These are phyloP conservation scores for Pulveroboletus sp. DNA, from an alignment of 768 basidiomycete species.

Conservation along the genomic window DNA sequence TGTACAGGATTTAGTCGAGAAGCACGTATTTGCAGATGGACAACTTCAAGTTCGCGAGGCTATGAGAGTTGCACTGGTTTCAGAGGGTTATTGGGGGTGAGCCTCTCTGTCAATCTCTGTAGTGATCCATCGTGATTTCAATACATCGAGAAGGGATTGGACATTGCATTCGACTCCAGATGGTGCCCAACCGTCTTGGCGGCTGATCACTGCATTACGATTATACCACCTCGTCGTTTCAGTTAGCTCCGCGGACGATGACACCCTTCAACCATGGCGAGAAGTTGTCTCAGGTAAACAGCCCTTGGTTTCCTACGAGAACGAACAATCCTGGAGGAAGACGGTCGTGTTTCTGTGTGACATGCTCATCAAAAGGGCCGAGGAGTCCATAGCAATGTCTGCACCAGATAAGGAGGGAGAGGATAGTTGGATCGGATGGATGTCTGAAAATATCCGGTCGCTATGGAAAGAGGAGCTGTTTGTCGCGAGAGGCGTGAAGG, in stretches of 20 bases:
- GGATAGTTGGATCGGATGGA: slow-evolving; percentile 32
- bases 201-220: slow-evolving; percentile 69
- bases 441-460: slow-evolving; percentile 37
- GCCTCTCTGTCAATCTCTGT: slow-evolving; percentile 16
- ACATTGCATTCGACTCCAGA: slow-evolving; percentile 60
- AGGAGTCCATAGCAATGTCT: slow-evolving; percentile 11
- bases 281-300: slow-evolving; percentile 49
- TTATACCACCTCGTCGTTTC: slow-evolving; percentile 52
- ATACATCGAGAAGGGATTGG: slow-evolving; percentile 60
- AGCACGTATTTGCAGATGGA: slow-evolving; percentile 45
- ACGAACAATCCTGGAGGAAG: slow-evolving; percentile 46
- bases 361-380: slow-evolving; percentile 34
- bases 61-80: slow-evolving; percentile 54
- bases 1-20: slow-evolving; percentile 52
- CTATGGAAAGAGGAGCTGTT: slow-evolving; percentile 63
- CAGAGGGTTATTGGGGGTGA: slow-evolving; percentile 85
- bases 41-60: slow-evolving; percentile 35
- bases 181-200: slow-evolving; percentile 76
- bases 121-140: not conserved
- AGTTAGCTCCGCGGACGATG: slow-evolving; percentile 22
- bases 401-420: not conserved
- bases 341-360: slow-evolving; percentile 41
- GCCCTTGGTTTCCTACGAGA: slow-evolving; percentile 45
- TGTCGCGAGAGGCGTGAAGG: slow-evolving; percentile 48
- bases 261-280: slow-evolving; percentile 47